Percentiles rank a stretch among this genome's conserved stretches.
Evolutionary conservation across 805 yeast genomes (phyloP).

Genomic region (Starmerella khaoyaiensis): DNA sequence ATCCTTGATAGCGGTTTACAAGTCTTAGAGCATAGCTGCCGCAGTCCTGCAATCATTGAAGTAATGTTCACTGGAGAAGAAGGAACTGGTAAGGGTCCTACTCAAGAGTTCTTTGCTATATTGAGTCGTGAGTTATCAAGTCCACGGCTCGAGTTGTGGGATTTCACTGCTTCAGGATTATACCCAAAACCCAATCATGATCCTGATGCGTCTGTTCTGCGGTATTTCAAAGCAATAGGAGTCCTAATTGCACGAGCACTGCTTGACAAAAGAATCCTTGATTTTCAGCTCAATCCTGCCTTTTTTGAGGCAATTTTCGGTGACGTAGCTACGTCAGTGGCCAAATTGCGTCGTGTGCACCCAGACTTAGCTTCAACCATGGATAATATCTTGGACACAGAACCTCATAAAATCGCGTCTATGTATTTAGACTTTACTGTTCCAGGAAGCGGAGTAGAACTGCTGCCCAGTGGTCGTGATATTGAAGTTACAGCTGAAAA

Average conservation of each 20-base stretch:
- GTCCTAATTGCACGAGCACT: conserved; percentile 75
- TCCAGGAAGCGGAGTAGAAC: conserved; percentile 60
- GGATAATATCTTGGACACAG: conserved; percentile 18
- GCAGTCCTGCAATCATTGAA: conserved; percentile 70
- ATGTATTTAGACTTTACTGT: conserved; percentile 53
- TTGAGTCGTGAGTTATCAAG: conserved; percentile 64
- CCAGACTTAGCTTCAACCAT: conserved; percentile 15
- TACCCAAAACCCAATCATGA: conserved; percentile 41
- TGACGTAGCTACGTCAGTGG: conserved; percentile 7
- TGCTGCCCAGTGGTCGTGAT: conserved; percentile 45
- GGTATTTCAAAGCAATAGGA: conserved; percentile 57
- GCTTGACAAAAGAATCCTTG: conserved; percentile 77
- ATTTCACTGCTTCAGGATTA: conserved; percentile 40
- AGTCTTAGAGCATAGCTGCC: conserved; percentile 61
- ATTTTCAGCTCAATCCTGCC: conserved; percentile 58
- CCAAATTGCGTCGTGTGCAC: conserved; percentile 16
- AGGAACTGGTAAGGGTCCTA: conserved; percentile 96
- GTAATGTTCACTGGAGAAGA: conserved; percentile 81
- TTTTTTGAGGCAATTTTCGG: conserved; percentile 50
- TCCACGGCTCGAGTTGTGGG: conserved; percentile 55
- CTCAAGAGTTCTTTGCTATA: conserved; percentile 76
- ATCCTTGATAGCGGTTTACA: conserved; percentile 67
- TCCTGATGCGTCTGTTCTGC: conserved; percentile 24
- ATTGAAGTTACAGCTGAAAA: conserved; percentile 40
- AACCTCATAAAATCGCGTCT: conserved; percentile 37